phyloP scores from a whole-genome alignment of 129 eudicot genomes.

The Flaveria robusta region DNA sequence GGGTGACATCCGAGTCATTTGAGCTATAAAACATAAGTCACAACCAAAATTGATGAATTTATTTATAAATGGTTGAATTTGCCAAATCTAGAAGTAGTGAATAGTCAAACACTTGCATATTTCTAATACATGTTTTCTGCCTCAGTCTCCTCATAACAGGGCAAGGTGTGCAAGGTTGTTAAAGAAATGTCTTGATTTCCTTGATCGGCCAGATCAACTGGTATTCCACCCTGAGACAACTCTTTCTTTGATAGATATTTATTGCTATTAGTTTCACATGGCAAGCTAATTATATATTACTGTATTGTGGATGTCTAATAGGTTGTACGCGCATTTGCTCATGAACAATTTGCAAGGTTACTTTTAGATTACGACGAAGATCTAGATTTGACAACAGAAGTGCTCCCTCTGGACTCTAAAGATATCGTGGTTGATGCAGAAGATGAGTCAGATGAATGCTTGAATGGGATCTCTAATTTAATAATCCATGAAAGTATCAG shows the following conservation, averaged over 20 bases:
- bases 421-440: conserved; percentile 59
- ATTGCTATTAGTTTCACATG: conserved; percentile 16
- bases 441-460: conserved; percentile 64
- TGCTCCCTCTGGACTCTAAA: conserved; percentile 56
- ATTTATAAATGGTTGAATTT: neutral
- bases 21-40: neutral
- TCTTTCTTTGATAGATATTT: conserved; percentile 15
- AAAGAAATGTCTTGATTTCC: conserved; percentile 76
- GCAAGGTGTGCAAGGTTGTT: conserved; percentile 77
- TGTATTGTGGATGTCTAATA: conserved; percentile 31
- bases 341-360: conserved; percentile 96
- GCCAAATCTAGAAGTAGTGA: neutral
- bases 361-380: conserved; percentile 75
- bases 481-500: conserved; percentile 46
- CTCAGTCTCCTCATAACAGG: conserved; percentile 73
- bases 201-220: conserved; percentile 93
- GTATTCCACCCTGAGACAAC: conserved; percentile 37
- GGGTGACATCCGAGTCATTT: neutral
- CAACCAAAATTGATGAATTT: neutral
- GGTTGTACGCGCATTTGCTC: conserved; percentile 98
- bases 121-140: conserved; percentile 32
- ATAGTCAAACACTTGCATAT: conserved; percentile 2
- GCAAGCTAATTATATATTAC: conserved; percentile 1
- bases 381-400: conserved; percentile 63
- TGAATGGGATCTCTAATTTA: conserved; percentile 49